Base-by-base conservation (phyloP, 306 rosid species). In the Pueraria montana region DNA sequence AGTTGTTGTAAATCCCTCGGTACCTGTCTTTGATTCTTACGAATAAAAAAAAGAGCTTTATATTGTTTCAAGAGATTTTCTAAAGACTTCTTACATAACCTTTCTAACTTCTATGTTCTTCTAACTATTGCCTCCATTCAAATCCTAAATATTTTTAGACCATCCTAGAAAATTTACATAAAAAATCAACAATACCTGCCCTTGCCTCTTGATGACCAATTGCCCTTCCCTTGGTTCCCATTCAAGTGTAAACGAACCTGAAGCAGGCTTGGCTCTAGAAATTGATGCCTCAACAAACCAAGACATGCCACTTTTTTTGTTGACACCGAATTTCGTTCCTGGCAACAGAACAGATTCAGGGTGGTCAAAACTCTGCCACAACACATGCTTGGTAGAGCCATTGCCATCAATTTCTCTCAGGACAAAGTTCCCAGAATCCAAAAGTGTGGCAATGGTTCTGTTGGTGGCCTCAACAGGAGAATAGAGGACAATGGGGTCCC, bases 291-390 rank as follows among this genome's bases (percentile, higher is more conserved):
- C 4, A 40, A 40, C 45, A 40, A 40, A 1, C 45, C 45, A 40
- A 40, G 45, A 40, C 45, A 40, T 40, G 45, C 45, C 11, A 40
- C 2, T 11, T 46, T 4, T 46, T 46, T 46, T 48, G 20, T 48
- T 49, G 0, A 65, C 63, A 18, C 82, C 74, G 32, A 78, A 26
- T 10, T 50, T 66, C 82, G 66, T 50, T 20, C 43, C 67, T 16
- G 69, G 76, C 18, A 73, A 50, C 12, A 81, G 6, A 11, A 20
- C 34, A 0, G 20, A 23, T 14, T 56, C 11, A 49, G 80, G 80
- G 5, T 73, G 64, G 12, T 81, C 84, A 73, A 81, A 72, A 52
- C 85, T 82, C 45, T 64, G 80, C 85, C 80, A 73, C 14, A 74
- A 21, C 58, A 74, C 67, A 1, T 2, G 12, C 59, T 80, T 65